Conservation (phyloP, 805 yeast species). For the Suhomyces pyralidae region DNA sequence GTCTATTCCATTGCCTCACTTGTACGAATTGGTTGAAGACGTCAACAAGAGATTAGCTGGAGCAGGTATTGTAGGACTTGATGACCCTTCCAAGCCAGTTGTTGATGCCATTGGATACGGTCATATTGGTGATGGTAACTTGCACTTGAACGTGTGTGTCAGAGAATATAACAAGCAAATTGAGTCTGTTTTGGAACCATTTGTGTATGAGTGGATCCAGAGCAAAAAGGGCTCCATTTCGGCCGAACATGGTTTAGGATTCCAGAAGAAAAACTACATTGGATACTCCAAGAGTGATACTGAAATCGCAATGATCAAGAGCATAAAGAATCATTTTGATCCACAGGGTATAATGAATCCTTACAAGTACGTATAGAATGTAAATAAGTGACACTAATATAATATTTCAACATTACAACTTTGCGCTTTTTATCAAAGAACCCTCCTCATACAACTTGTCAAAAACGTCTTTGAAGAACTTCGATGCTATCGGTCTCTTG, state of each 20-base stretch:
- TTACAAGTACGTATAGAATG: constrained; percentile 70
- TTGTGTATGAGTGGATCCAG: constrained; percentile 87
- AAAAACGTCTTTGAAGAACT: constrained; percentile 25
- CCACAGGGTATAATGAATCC: constrained; percentile 93
- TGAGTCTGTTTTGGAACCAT: constrained; percentile 85
- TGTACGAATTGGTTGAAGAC: constrained; percentile 81
- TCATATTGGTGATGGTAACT: constrained; percentile 97
- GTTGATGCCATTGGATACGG: constrained; percentile 93
- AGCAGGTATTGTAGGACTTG: constrained; percentile 56
- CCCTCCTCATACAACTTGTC: constrained; percentile 37
- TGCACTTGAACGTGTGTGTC: constrained; percentile 90
- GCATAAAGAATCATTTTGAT: constrained; percentile 77
- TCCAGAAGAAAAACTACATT: constrained; percentile 90
- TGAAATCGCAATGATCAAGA: constrained; percentile 73
- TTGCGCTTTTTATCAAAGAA: constrained; percentile 14
- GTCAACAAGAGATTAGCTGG: constrained; percentile 58
- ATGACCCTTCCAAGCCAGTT: constrained; percentile 69
- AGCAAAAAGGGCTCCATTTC: constrained; percentile 79
- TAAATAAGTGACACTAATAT: neutral
- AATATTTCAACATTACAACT: constrained; percentile 2
- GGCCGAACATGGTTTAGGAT: constrained; percentile 97
- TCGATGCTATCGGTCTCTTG: constrained; percentile 39
- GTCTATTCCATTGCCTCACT: constrained; percentile 76
- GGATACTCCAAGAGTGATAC: constrained; percentile 75
- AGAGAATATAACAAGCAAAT: constrained; percentile 76